Evolutionary conservation across 305 asterid species (phyloP), one percentile per base, ranked within the genome.

Genomic region (Rubia tinctorum): DNA sequence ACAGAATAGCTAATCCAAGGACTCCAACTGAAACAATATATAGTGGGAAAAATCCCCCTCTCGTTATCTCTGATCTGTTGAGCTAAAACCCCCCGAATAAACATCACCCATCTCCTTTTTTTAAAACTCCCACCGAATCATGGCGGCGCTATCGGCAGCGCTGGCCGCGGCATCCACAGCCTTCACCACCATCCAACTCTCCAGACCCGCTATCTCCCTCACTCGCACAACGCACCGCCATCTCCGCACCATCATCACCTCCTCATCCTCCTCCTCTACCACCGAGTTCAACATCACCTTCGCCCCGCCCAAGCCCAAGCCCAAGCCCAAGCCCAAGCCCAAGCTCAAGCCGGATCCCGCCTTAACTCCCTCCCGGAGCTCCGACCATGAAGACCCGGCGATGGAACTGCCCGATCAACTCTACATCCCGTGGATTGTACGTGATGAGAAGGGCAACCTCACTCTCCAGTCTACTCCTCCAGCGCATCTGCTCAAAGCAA

Each of bases 101-200:
- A 8, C 53, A 2, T 3, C n/a, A 4, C 8, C 69, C 49, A 37
- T 40, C 51, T 11, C 11, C 18, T n/a, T 2, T 1, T 66, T 66
- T 40, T 22, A 37, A 66, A 53, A 53, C 44, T 17, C 1, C 20
- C 13, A 62, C 15, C 81, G 77, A 73, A 60, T 39, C 18, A 93
- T 90, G 97, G 90, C 96, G 82, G 89, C 96, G 80, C 79, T 88
- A 64, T 85, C 86, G 75, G 88, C 91, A 37, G 92, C 80, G 0
- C 76, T 62, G 23, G 85, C 83, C 23, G 85, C 81, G 56, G 81
- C 85, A 40, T 75, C 95, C 73, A 51, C 87, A 43, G 95, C 92
- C 8, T 86, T 88, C 79, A 78, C 90, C 15, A 75, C 86, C 63
- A 78, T 86, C 80, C 75, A 81, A 77, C 83, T 87, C 77, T 71